These are phyloP conservation scores for Asterochloris sp. DNA, from an alignment of 139 green algal species.

Conservation along the genomic window DNA sequence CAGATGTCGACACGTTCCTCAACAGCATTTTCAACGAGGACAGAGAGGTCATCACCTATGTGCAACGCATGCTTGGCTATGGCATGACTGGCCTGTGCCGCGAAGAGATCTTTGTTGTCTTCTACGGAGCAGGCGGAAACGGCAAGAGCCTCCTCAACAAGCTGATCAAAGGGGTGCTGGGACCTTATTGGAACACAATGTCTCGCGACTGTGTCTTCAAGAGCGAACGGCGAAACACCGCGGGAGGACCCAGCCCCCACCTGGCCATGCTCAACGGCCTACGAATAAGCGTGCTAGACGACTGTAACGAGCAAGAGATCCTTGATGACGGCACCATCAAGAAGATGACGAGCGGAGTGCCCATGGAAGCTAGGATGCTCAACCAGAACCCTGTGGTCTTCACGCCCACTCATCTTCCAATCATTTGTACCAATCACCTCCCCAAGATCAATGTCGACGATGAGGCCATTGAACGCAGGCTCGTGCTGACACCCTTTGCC, in stretches of 20 bases:
- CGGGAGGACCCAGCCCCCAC: too few relatives aligned
- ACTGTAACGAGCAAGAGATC: background rate
- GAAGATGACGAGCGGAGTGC: background rate
- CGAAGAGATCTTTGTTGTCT: background rate
- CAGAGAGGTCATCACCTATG: background rate
- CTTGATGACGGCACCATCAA: background rate
- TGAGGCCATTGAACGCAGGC: background rate
- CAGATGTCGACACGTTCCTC: background rate
- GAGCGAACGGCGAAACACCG: too few relatives aligned
- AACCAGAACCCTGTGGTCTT: background rate
- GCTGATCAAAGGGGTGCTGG: background rate
- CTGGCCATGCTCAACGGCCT: too few relatives aligned
- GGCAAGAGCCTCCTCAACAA: background rate
- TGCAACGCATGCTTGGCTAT: background rate
- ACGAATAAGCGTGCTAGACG: background rate
- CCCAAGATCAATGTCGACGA: slow-evolving; percentile 4
- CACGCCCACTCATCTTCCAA: background rate
- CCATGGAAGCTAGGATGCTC: background rate
- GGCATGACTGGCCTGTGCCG: background rate
- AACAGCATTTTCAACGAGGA: background rate
- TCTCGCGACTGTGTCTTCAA: too few relatives aligned
- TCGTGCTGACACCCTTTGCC: background rate
- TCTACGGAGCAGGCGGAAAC: background rate
- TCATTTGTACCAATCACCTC: background rate
- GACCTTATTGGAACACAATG: too few relatives aligned